Conservation (phyloP, 352 stramenopile genomes). For the Phytophthora fragariae region DNA sequence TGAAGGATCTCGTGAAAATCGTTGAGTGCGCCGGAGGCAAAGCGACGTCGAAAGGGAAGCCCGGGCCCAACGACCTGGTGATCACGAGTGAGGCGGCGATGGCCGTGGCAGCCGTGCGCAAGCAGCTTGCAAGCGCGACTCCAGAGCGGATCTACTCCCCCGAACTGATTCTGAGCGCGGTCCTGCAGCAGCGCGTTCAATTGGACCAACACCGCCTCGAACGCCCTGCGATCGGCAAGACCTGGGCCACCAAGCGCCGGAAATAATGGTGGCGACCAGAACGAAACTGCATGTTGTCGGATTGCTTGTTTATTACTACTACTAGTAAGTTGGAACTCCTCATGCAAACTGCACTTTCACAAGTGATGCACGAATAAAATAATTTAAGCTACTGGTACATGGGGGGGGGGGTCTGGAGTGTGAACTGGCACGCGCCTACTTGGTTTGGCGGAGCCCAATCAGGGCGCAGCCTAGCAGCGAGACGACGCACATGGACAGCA, state of each 20-base stretch:
- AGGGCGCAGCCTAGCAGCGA: constrained; percentile 57
- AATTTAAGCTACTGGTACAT: constrained; percentile 25
- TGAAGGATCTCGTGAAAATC: constrained; percentile 60
- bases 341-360: constrained; percentile 16
- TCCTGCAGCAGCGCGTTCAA: constrained; percentile 54
- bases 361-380: constrained; percentile 33
- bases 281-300: neutral
- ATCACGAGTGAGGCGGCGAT: constrained; percentile 53
- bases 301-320: constrained; percentile 21
- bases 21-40: constrained; percentile 57
- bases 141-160: constrained; percentile 47
- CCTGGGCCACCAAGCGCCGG: constrained; percentile 33
- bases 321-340: constrained; percentile 28
- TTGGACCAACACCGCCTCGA: constrained; percentile 43
- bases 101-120: constrained; percentile 44
- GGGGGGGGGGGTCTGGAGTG: neutral
- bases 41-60: constrained; percentile 41
- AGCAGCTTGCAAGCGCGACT: constrained; percentile 40
- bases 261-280: constrained; percentile 25
- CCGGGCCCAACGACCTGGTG: constrained; percentile 45
- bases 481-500: constrained; percentile 66
- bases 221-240: constrained; percentile 23
- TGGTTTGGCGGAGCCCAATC: constrained; percentile 46
- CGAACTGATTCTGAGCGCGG: constrained; percentile 55
- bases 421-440: constrained; percentile 19